Evolutionary conservation across 2,329 filamentous ascomycete species (phyloP).

Genomic region (Furcasterigmium furcatum): DNA sequence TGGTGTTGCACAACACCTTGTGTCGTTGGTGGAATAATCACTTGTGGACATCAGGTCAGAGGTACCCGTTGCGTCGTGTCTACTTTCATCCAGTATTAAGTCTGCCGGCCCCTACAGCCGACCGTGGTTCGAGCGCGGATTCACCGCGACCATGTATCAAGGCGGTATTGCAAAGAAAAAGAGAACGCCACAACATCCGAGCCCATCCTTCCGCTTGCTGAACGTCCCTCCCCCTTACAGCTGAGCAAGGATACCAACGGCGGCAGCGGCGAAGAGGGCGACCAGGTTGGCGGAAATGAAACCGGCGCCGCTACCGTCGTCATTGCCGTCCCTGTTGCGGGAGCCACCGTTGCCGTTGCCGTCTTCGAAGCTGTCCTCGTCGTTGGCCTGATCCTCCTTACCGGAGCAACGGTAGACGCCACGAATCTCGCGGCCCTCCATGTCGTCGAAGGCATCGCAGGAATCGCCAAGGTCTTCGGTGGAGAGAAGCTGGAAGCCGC

Average conservation of each 20-base stretch:
- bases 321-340: conserved; percentile 18
- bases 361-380: conserved; percentile 29
- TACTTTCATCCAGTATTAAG: conserved; percentile 33
- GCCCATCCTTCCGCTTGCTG: conserved; percentile 3
- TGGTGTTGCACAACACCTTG: too few relatives aligned
- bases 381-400: conserved; percentile 50
- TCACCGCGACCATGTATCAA: conserved; percentile 5
- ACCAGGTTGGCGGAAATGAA: conserved; percentile 42
- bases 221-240: conserved; percentile 39
- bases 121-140: conserved; percentile 9
- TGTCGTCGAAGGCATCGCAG: conserved; percentile 51
- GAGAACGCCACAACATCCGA: conserved; percentile 15
- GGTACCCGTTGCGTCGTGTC: too few relatives aligned
- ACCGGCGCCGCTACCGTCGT: conserved; percentile 39
- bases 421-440: conserved; percentile 36
- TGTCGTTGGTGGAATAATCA: too few relatives aligned
- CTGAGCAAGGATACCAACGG: conserved; percentile 44
- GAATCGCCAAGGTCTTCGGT: conserved; percentile 57
- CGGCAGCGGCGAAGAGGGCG: conserved; percentile 42
- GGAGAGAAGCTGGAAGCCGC: conserved; percentile 67
- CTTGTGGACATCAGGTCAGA: too few relatives aligned
- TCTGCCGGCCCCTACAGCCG: conserved; percentile 32
- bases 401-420: conserved; percentile 48
- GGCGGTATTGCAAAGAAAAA: conserved; percentile 2
- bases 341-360: conserved; percentile 21